Conservation (phyloP, 1,284 basidiomycete genomes). For the Tilletia horrida region DNA sequence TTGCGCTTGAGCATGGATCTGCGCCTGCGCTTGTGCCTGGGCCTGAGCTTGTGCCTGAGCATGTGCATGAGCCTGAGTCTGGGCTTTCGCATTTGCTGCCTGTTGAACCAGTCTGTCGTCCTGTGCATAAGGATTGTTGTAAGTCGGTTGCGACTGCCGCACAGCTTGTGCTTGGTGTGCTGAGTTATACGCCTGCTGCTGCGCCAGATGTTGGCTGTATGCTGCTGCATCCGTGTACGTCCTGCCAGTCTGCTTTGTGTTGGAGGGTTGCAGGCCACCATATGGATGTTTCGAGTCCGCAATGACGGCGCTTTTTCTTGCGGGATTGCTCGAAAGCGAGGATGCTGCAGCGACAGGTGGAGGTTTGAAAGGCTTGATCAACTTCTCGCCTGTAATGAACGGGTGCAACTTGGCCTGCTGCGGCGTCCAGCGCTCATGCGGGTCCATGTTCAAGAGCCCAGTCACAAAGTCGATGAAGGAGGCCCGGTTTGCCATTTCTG, state of each 20-base stretch:
- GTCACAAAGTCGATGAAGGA: constrained; percentile 98
- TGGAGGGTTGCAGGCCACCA: constrained; percentile 70
- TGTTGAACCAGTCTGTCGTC: constrained; percentile 31
- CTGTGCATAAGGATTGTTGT: constrained; percentile 45
- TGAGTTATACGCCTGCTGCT: constrained; percentile 88
- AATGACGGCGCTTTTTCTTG: neutral
- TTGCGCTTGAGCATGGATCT: constrained; percentile 34
- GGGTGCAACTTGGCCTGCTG: constrained; percentile 93
- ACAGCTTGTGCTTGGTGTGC: constrained; percentile 31
- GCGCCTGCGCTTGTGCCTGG: constrained; percentile 32
- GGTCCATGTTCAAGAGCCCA: constrained; percentile 88
- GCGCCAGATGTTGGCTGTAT: constrained; percentile 88
- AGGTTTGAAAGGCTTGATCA: constrained; percentile 57
- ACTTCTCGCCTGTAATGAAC: constrained; percentile 97
- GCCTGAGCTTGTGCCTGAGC: constrained; percentile 36
- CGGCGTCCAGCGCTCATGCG: constrained; percentile 91
- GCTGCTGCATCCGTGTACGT: constrained; percentile 87
- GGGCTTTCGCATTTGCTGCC: constrained; percentile 25
- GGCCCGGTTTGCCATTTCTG: constrained; percentile 86
- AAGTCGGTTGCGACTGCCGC: constrained; percentile 54
- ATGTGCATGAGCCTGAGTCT: constrained; percentile 31
- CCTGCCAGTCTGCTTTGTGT: constrained; percentile 64
- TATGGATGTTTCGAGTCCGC: constrained; percentile 75
- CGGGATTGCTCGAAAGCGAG: neutral
- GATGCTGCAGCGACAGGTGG: constrained; percentile 27